A percentile compares a stretch with the other conserved stretches of the same genome.
These are phyloP conservation scores for Leccinum pallidistipes DNA, from an alignment of 1,284 basidiomycete species.

Conservation along the genomic window DNA sequence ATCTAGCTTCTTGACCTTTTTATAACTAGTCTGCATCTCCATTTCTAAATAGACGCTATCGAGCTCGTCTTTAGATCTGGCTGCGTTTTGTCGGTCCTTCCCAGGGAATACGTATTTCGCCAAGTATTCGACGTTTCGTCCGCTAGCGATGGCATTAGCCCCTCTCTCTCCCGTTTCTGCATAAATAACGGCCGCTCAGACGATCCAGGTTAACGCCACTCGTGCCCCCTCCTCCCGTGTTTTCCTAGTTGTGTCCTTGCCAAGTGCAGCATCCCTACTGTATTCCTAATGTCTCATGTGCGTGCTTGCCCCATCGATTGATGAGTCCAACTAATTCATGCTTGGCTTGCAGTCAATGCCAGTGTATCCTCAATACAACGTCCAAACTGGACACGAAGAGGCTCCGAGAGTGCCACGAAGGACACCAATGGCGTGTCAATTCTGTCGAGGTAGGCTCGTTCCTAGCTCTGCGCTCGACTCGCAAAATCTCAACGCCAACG, in stretches of 20 bases:
- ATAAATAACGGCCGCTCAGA: constrained; percentile 32
- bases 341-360: constrained; percentile 13
- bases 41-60: constrained; percentile 36
- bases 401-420: constrained; percentile 46
- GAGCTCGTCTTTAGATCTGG: constrained; percentile 17
- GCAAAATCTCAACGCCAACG: neutral
- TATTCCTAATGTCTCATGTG: constrained; percentile 30
- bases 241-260: constrained; percentile 4
- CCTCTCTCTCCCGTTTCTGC: constrained; percentile 20
- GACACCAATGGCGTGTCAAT: constrained; percentile 58
- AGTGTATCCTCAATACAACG: constrained; percentile 11
- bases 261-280: constrained; percentile 5
- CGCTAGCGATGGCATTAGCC: constrained; percentile 21
- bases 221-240: constrained; percentile 6
- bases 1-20: constrained; percentile 29
- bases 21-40: constrained; percentile 19
- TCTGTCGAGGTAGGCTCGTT: constrained; percentile 50
- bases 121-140: constrained; percentile 31
- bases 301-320: constrained; percentile 3
- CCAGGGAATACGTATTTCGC: constrained; percentile 35
- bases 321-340: neutral
- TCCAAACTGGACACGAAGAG: constrained; percentile 18
- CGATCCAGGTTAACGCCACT: constrained; percentile 8
- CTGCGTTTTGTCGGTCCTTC: constrained; percentile 30
- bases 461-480: neutral